Percentiles rank a stretch among this genome's conserved stretches.
phyloP scores from a whole-genome alignment of 1,284 basidiomycete species.

The Malassezia restricta region DNA sequence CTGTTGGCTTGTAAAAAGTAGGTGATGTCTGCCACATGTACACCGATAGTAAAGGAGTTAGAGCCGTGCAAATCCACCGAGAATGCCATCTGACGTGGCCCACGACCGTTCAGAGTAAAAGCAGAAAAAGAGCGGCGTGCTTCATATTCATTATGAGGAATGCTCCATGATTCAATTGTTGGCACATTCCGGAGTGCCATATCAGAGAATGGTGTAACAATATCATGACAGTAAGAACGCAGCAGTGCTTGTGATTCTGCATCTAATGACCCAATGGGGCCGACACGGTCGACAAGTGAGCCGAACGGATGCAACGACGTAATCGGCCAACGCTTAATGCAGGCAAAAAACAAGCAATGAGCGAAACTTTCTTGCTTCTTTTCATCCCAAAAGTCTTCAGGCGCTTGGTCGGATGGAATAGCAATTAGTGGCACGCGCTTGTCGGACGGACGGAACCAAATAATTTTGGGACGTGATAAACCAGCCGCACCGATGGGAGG shows the following conservation, averaged over 20 bases:
- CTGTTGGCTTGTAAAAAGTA: slow-evolving; percentile 90
- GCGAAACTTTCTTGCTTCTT: slow-evolving; percentile 65
- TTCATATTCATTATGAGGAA: neutral
- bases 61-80: slow-evolving; percentile 78
- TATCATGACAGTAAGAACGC: slow-evolving; percentile 73
- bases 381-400: slow-evolving; percentile 86
- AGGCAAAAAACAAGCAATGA: slow-evolving; percentile 86
- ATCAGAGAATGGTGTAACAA: slow-evolving; percentile 45
- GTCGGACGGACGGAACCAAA: slow-evolving; percentile 99
- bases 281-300: slow-evolving; percentile 91
- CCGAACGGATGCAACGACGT: slow-evolving; percentile 98
- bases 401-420: slow-evolving; percentile 92
- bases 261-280: slow-evolving; percentile 93
- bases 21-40: slow-evolving; percentile 91
- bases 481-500: slow-evolving; percentile 60
- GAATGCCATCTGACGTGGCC: slow-evolving; percentile 64
- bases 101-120: neutral
- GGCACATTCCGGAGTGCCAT: slow-evolving; percentile 92
- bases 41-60: slow-evolving; percentile 76
- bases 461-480: slow-evolving; percentile 74
- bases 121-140: neutral
- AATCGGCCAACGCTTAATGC: slow-evolving; percentile 78
- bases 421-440: slow-evolving; percentile 98
- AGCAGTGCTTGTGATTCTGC: slow-evolving; percentile 93
- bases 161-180: slow-evolving; percentile 48